Evolutionary conservation across 345 rosid species (phyloP).

Genomic region (Euphorbia peplus): DNA sequence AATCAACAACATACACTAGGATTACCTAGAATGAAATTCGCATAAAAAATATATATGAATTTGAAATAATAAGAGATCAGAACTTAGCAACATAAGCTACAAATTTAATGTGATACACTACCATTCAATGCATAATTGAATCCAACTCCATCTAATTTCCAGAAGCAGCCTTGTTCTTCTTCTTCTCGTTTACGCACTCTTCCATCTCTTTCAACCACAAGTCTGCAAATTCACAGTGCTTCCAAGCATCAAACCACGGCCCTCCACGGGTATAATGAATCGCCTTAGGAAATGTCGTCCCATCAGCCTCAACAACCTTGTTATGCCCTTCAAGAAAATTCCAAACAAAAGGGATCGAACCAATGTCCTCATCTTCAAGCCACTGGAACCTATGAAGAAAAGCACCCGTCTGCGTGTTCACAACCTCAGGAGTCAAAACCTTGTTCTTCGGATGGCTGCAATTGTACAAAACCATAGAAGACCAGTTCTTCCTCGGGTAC

Average conservation of each 20-base stretch:
- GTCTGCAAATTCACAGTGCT: constrained; percentile 86
- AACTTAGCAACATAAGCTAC: neutral
- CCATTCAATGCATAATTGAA: neutral
- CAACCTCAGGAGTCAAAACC: constrained; percentile 59
- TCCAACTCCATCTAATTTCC: neutral
- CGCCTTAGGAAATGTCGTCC: constrained; percentile 65
- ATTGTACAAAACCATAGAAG: constrained; percentile 95
- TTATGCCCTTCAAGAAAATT: constrained; percentile 97
- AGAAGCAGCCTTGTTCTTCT: constrained; percentile 9
- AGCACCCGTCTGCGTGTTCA: constrained; percentile 75
- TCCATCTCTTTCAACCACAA: constrained; percentile 79
- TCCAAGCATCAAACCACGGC: constrained; percentile 98
- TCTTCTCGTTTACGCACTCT: constrained; percentile 33
- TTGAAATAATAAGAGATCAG: neutral
- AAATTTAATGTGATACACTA: neutral
- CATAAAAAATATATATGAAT: constrained; percentile 8
- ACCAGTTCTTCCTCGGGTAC: constrained; percentile 98
- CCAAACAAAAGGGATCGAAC: constrained; percentile 83
- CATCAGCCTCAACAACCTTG: constrained; percentile 57
- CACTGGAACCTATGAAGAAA: constrained; percentile 96
- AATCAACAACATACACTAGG: neutral
- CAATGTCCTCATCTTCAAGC: constrained; percentile 86
- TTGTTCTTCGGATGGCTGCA: constrained; percentile 91
- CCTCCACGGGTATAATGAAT: constrained; percentile 95
- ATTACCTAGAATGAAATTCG: neutral